Percentiles rank a stretch among this genome's conserved stretches.
Evolutionary conservation across 2,329 filamentous ascomycete genomes (phyloP).

Genomic region (Aspergillus hiratsukae): DNA sequence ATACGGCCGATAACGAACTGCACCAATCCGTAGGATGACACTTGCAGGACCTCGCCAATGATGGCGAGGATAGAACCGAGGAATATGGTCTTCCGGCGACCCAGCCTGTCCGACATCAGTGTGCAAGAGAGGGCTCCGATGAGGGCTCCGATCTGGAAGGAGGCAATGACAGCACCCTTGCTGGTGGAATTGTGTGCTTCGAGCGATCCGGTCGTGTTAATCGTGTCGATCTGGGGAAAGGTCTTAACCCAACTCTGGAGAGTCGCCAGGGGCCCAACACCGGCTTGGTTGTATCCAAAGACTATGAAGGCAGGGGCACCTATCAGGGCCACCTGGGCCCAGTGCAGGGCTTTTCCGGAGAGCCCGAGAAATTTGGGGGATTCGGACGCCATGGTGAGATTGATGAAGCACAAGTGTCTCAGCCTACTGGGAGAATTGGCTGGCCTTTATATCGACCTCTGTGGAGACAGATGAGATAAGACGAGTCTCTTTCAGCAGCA

Average conservation of each 20-base stretch:
- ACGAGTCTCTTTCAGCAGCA: not conserved
- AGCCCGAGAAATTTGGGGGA: not conserved
- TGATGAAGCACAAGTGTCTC: not conserved
- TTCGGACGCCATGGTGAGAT: not conserved
- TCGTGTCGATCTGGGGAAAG: constrained; percentile 54
- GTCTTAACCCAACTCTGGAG: constrained; percentile 35
- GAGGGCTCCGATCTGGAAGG: constrained; percentile 19
- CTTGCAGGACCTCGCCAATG: constrained; percentile 35
- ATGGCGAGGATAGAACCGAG: constrained; percentile 32
- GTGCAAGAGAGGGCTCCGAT: constrained; percentile 18
- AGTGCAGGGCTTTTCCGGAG: constrained; percentile 10
- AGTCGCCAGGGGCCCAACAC: constrained; percentile 18
- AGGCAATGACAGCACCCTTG: constrained; percentile 24
- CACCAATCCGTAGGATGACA: constrained; percentile 39
- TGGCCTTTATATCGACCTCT: not conserved
- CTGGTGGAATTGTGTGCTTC: constrained; percentile 19
- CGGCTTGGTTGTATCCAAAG: constrained; percentile 26
- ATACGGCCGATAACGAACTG: constrained; percentile 48
- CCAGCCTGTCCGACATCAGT: constrained; percentile 43
- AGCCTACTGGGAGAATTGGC: not conserved
- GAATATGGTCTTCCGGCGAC: constrained; percentile 46
- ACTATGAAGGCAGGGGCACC: constrained; percentile 21
- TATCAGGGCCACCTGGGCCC: constrained; percentile 19
- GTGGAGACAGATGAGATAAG: not conserved
- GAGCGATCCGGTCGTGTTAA: constrained; percentile 21